Evolutionary conservation across 2,329 filamentous ascomycete genomes (phyloP), one percentile per base, ranked within the genome.

Genomic region (Hortaea sp.): DNA sequence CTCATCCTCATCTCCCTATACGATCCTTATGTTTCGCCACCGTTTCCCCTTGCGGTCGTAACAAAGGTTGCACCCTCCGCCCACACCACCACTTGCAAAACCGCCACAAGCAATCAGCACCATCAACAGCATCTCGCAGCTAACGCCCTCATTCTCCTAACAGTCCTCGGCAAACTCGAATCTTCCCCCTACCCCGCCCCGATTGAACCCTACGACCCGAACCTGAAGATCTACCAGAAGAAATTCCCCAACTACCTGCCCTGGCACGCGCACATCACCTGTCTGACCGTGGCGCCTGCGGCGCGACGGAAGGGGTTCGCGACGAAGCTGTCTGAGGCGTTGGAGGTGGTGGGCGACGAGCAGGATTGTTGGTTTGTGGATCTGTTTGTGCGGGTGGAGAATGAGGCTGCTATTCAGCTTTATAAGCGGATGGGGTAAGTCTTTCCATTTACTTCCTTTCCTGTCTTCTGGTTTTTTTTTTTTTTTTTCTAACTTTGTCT

Each of bases 201-300:
- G 44, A 78, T 85, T 64, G 76, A 79, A 49, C 81, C 81, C 59
- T 92, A 87, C 42, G 76, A 83, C 59, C 88, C 71, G 10, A 45
- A 56, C 41, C 49, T 64, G 20, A 61, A 57, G 13, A 57, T 61
- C 44, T 65, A 65, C 46, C 56, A 56, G 37, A 69, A 66, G 54
- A 63, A 68, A 9, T 65, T 68, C 51, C 65, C 69, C 4, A 71
- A 95, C 69, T 94, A 94, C 69, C 83, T 95, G n/a, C 90, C 90
- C n/a, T 97, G 88, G 87, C 92, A 98, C 70, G 90, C 88, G 13
- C 92, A 98, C 68, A 94, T 98, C 63, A 98, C 92, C 4, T 92
- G 90, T 32, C 75, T 98, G 43, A 97, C 92, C 0, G 87, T 98
- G 13, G 84, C 90, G 0, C 92, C 92, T 0, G 80, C 84, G 47